Base-by-base conservation (phyloP, 352 stramenopile genomes). In the Saprolegnia diclina region DNA sequence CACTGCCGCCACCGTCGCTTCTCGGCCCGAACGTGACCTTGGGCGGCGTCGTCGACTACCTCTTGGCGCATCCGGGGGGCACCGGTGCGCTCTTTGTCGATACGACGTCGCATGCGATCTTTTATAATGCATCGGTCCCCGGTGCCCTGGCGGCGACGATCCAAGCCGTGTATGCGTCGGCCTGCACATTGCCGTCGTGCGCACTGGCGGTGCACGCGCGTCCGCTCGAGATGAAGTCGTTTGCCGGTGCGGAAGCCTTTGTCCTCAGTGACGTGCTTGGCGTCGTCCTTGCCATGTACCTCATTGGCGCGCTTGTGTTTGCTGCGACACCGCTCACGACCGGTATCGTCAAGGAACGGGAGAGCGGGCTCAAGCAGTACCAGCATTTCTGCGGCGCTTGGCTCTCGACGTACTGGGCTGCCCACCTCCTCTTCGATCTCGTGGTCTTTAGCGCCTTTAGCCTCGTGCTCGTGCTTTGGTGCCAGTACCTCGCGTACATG, bases 361-460 rank as follows among this genome's bases (percentile, higher is more conserved):
- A 87, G 50, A 78, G 67, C 13, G 83, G 85, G 2, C 73, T 91
- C 45, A 90, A 93, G 72, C 80, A 83, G 0, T 73, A 91, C 4
- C 85, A 91, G 73, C 91, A 83, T 45, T 73, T 59, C 81, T 80
- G 0, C 52, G 67, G 10, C 76, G 76, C 24, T 73, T 78, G 6
- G 87, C 82, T 2, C n/a, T 71, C 6, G 64, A 4, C 88, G 24
- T 93, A 91, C 71, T 93, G 85, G 85, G 24, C 79, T 0, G 81
- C 85, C 0, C 78, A 90, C 54, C 78, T 89, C 40, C 44, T 88
- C 56, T 91, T 88, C 45, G 85, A 93, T 68, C 85, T 79, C 62
- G 65, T 73, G 19, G 67, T 56, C 2, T 91, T 82, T 61, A 24
- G 73, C 3, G n/a, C 83, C 14, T 75, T 80, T 6, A 72, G 56